Evolutionary conservation across 2,329 filamentous ascomycete species (phyloP).

Genomic region (Cytospora paraplurivora): DNA sequence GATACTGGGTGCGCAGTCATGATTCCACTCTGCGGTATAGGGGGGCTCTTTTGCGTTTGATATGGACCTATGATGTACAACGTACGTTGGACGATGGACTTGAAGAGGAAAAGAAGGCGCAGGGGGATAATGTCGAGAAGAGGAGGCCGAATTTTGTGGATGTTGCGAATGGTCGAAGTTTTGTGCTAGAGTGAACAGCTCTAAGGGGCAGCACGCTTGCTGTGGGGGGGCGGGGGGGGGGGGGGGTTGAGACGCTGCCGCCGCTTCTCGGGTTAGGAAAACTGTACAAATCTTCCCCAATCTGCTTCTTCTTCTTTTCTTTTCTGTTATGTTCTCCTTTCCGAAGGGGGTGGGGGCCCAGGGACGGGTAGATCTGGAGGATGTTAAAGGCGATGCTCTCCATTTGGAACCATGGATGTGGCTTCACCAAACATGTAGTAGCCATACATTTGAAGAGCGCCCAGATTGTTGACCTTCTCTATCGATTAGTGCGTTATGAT

Average conservation of each 20-base stretch:
- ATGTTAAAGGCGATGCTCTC: too few species aligned
- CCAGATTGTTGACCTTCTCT: too few species aligned
- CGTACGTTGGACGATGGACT: slow-evolving; percentile 8
- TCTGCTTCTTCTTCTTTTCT: too few species aligned
- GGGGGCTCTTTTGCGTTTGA: slow-evolving; percentile 13
- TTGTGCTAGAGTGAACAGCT: slow-evolving; percentile 15
- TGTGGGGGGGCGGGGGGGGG: neutral
- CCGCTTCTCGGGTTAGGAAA: too few species aligned
- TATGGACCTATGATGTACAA: neutral
- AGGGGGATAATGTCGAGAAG: neutral
- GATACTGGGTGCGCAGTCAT: slow-evolving; percentile 26
- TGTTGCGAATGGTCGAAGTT: slow-evolving; percentile 17
- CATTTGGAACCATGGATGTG: too few species aligned
- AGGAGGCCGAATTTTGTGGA: slow-evolving; percentile 20
- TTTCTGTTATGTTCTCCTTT: too few species aligned
- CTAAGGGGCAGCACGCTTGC: neutral
- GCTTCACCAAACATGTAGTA: too few species aligned
- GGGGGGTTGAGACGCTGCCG: neutral
- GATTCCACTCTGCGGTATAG: slow-evolving; percentile 12
- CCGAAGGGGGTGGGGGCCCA: too few species aligned
- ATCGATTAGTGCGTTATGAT: too few species aligned
- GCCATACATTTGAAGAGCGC: too few species aligned
- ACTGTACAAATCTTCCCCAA: too few species aligned
- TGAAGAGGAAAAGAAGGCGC: neutral
- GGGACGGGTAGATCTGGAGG: too few species aligned